A percentile compares a stretch with the other conserved stretches of the same genome.
phyloP scores from a whole-genome alignment of 108 stramenopile genomes.

The Discostella stelligeroides region DNA sequence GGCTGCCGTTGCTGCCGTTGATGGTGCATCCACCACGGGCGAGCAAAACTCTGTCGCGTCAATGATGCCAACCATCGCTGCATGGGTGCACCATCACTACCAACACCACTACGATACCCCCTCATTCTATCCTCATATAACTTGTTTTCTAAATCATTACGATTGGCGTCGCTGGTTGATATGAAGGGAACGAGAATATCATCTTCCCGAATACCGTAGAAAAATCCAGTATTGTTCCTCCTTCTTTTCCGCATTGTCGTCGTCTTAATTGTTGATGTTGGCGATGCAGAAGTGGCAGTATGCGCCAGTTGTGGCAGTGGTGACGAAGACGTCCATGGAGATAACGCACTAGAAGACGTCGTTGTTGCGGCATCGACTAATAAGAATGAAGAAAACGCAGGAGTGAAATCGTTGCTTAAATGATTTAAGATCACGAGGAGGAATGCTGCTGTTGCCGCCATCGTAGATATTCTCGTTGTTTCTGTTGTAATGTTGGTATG shows the following conservation, averaged over 20 bases:
- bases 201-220: conserved; percentile 55
- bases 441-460: background rate
- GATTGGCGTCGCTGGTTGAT: background rate
- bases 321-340: background rate
- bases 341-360: background rate
- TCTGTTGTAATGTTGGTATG: background rate
- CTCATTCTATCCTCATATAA: background rate
- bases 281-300: too few relatives aligned
- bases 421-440: background rate
- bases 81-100: background rate
- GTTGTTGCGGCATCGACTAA: background rate
- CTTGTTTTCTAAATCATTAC: background rate
- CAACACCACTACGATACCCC: background rate
- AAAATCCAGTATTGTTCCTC: conserved; percentile 58
- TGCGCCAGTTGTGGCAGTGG: too few relatives aligned
- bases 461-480: background rate
- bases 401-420: too few relatives aligned
- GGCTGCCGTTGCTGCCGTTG: background rate
- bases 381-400: too few relatives aligned
- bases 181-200: conserved; percentile 10
- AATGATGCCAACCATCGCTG: background rate
- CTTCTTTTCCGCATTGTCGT: background rate
- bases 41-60: background rate
- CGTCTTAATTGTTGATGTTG: too few relatives aligned
- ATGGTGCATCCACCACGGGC: background rate